These are phyloP conservation scores for Diplodia mutila DNA, from an alignment of 2,329 filamentous ascomycete species.

Conservation along the genomic window DNA sequence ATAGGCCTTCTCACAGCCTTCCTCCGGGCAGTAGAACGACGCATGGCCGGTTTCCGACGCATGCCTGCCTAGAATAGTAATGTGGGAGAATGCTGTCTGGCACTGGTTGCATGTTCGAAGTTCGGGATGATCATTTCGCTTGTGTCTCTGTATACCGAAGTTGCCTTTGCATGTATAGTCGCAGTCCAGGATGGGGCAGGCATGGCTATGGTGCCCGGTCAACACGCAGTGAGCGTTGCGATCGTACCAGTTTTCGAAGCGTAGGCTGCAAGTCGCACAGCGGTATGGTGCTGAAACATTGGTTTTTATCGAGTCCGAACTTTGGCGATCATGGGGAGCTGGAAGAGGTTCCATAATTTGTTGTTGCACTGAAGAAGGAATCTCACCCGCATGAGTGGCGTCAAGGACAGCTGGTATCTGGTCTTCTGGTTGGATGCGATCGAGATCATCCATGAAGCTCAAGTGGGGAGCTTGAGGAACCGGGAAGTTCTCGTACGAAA, in stretches of 20 bases:
- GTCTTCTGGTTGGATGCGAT: neutral
- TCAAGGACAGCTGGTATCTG: neutral
- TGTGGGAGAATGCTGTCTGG: neutral
- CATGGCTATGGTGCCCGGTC: too few species aligned
- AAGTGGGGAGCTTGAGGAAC: neutral
- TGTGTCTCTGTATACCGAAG: too few species aligned
- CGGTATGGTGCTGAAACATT: too few species aligned
- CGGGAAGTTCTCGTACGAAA: neutral
- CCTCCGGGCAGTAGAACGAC: conserved; percentile 24
- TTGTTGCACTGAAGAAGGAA: neutral
- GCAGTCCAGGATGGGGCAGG: too few species aligned
- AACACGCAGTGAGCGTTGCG: rapidly evolving
- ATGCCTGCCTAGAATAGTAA: conserved; percentile 1
- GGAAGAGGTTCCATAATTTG: neutral
- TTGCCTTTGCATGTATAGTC: too few species aligned
- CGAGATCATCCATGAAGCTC: too few species aligned
- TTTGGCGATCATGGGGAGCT: neutral
- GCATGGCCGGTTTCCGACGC: conserved; percentile 25
- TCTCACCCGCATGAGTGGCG: too few species aligned
- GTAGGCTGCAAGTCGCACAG: too few species aligned
- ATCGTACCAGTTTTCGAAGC: too few species aligned
- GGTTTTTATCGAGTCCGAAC: neutral
- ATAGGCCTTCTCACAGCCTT: conserved; percentile 27
- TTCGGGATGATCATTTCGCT: too few species aligned
- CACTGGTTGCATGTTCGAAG: conserved; percentile 26